These are phyloP conservation scores for Copromyces sp. DNA, from an alignment of 495 filamentous ascomycete genomes.

Conservation along the genomic window DNA sequence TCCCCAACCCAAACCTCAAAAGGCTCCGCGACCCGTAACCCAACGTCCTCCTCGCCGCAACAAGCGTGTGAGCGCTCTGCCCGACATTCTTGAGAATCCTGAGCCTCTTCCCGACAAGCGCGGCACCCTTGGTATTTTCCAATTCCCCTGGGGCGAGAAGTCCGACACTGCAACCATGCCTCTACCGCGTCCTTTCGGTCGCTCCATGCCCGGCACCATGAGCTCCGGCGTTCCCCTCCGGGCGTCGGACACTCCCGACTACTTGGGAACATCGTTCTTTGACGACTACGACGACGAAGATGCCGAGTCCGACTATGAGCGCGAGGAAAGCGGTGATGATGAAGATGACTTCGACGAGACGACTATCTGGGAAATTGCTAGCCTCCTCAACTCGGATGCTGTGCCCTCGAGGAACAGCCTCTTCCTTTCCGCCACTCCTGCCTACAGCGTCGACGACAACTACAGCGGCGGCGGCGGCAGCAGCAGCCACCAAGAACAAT, in stretches of 20 bases:
- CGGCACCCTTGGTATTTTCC: conserved; percentile 45
- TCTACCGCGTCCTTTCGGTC: conserved; percentile 7
- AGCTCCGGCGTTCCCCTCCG: conserved; percentile 25
- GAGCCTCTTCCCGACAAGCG: conserved; percentile 40
- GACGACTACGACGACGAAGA: conserved; percentile 40
- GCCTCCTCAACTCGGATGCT: conserved; percentile 34
- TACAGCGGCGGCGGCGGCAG: neutral
- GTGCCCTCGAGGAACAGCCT: conserved; percentile 38
- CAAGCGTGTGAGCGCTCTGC: conserved; percentile 41
- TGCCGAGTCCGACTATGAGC: conserved; percentile 22
- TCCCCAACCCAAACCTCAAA: conserved; percentile 14
- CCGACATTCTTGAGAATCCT: conserved; percentile 47
- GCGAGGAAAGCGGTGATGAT: conserved; percentile 25
- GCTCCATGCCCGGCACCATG: conserved; percentile 40
- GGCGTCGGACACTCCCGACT: conserved; percentile 20
- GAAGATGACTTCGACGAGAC: conserved; percentile 44
- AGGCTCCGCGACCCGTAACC: conserved; percentile 27
- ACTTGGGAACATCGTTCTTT: conserved; percentile 36
- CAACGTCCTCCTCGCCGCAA: conserved; percentile 39
- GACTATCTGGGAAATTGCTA: conserved; percentile 49
- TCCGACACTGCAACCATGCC: conserved; percentile 40
- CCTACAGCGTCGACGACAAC: conserved; percentile 17
- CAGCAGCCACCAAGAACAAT: neutral
- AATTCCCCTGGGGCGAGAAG: conserved; percentile 48
- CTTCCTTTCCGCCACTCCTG: conserved; percentile 17